These are phyloP conservation scores for Saccharomyces mikatae DNA, from an alignment of 805 yeast genomes.

Conservation along the genomic window DNA sequence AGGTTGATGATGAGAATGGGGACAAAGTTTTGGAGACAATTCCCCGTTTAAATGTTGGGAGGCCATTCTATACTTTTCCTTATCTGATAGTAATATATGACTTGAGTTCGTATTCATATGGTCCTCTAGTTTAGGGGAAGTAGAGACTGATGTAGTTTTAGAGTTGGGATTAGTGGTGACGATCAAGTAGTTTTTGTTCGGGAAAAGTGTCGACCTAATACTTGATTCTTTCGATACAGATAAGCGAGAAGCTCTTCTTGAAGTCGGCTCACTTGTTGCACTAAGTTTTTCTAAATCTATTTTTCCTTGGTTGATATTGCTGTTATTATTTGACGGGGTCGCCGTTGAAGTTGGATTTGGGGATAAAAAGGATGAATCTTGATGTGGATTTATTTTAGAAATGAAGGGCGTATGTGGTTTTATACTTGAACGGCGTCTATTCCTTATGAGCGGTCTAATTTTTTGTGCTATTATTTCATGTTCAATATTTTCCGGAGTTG, in stretches of 20 bases:
- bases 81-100: background rate
- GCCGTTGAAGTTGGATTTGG: slow-evolving; percentile 3
- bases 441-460: slow-evolving; percentile 9
- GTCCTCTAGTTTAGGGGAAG: background rate
- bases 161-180: slow-evolving; percentile 30
- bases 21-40: slow-evolving; percentile 23
- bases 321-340: slow-evolving; percentile 7
- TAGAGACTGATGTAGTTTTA: slow-evolving; percentile 24
- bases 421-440: slow-evolving; percentile 1
- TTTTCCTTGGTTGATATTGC: slow-evolving; percentile 7
- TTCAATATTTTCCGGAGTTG: slow-evolving; percentile 14
- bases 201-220: slow-evolving; percentile 23
- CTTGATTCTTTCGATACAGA: slow-evolving; percentile 31
- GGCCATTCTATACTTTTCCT: slow-evolving; percentile 1
- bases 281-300: slow-evolving; percentile 10
- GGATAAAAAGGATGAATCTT: background rate
- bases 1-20: slow-evolving; percentile 18
- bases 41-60: slow-evolving; percentile 11
- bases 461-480: slow-evolving; percentile 11
- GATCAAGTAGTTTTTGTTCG: slow-evolving; percentile 37
- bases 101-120: background rate
- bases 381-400: background rate
- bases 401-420: background rate
- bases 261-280: slow-evolving; percentile 11
- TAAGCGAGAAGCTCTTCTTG: slow-evolving; percentile 32